These are phyloP conservation scores for Pythium brachiatum DNA, from an alignment of 352 stramenopile species.

Conservation along the genomic window DNA sequence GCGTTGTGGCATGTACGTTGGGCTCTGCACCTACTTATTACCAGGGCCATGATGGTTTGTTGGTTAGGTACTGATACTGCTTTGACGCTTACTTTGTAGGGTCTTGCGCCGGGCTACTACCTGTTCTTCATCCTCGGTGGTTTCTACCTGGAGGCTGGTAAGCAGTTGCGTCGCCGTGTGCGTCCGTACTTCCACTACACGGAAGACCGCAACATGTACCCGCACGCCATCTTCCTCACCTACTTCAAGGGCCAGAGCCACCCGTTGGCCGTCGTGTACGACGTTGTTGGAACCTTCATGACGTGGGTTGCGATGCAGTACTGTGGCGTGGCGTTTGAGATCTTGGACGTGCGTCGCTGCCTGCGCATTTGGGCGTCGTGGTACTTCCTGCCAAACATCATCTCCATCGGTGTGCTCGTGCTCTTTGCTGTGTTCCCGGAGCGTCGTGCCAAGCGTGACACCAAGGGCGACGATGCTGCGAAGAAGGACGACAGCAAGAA, in stretches of 20 bases:
- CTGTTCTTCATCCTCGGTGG: constrained; percentile 84
- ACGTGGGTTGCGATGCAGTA: constrained; percentile 89
- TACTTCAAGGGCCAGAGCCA: constrained; percentile 76
- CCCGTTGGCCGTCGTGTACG: constrained; percentile 77
- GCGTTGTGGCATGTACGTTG: constrained; percentile 80
- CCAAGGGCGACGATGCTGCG: constrained; percentile 18
- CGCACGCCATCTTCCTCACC: constrained; percentile 76
- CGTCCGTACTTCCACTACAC: constrained; percentile 85
- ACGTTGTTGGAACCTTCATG: constrained; percentile 61
- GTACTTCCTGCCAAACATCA: constrained; percentile 77
- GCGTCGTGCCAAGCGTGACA: constrained; percentile 27
- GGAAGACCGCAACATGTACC: constrained; percentile 73
- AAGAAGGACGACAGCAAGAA: constrained; percentile 31
- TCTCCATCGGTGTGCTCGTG: constrained; percentile 58
- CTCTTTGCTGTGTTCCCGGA: constrained; percentile 59
- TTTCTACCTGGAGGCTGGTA: constrained; percentile 86
- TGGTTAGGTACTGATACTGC: background rate
- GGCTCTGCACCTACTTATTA: constrained; percentile 10
- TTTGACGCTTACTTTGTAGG: constrained; percentile 29
- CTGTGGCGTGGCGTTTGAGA: constrained; percentile 81
- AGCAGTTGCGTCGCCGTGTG: constrained; percentile 70
- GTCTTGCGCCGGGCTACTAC: constrained; percentile 85
- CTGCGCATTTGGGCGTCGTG: constrained; percentile 75
- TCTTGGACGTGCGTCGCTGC: constrained; percentile 73
- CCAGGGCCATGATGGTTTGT: background rate